Conservation (phyloP, 495 filamentous ascomycete species). For the Penicillium parvum region DNA sequence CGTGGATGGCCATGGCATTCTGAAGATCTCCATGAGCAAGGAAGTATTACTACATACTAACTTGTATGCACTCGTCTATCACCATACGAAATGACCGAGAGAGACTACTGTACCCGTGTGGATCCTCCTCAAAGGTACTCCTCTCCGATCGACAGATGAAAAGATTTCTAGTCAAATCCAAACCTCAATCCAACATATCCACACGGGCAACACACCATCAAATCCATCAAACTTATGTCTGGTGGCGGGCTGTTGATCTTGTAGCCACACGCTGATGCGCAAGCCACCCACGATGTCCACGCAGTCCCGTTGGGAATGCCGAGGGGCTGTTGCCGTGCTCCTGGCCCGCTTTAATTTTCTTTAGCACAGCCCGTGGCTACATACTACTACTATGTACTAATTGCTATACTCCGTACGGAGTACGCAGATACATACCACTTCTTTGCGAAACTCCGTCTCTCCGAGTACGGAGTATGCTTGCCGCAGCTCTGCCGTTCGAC, state of each 20-base stretch:
- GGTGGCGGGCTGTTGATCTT: constrained; percentile 9
- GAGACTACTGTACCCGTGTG: no score
- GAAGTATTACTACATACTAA: constrained; percentile 2
- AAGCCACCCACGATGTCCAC: constrained; percentile 14
- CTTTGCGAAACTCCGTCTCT: no score
- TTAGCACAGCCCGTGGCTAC: not conserved
- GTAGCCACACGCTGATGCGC: constrained; percentile 15
- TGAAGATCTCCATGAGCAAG: constrained; percentile 19
- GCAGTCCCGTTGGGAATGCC: constrained; percentile 26
- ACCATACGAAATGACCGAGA: no score
- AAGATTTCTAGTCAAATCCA: constrained; percentile 1
- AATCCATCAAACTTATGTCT: not conserved
- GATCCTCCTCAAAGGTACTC: constrained; percentile 7
- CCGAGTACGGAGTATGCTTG: no score
- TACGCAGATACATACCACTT: no score
- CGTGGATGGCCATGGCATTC: constrained; percentile 12
- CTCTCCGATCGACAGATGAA: constrained; percentile 12
- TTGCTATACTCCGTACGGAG: no score
- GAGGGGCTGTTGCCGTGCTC: constrained; percentile 22
- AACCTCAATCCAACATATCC: not conserved
- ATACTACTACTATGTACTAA: no score
- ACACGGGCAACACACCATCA: no score
- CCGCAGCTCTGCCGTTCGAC: no score
- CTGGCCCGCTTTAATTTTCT: constrained; percentile 14
- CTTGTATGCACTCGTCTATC: constrained; percentile 4